Base-by-base conservation (phyloP, 1,284 basidiomycete species). In the Microbotryum scabiosae region DNA sequence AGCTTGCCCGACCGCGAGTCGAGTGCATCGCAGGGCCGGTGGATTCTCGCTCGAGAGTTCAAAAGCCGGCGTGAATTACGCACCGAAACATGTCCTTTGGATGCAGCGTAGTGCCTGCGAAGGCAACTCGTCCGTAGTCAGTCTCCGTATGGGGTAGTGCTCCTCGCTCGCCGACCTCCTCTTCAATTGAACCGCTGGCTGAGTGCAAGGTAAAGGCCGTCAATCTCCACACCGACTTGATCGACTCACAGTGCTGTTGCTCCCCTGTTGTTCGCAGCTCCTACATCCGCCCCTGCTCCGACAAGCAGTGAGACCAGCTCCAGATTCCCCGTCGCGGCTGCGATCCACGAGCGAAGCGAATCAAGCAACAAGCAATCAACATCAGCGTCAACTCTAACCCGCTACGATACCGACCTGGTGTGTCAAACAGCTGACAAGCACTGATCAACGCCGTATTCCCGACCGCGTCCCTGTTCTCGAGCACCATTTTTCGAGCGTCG, bases 401-500 rank as follows among this genome's bases (percentile, higher is more conserved):
- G 25, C 3, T 25, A 45, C 23, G 8, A 25, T 54, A n/a, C 52
- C 32, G 10, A 47, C 20, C 23, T 8, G 41, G n/a, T 46, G 5
- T 6, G 1, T 10, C 36, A 26, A 12, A 20, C 26, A 18, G 47
- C 78, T 65, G 74, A 89, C 91, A 84, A 61, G 92, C 88, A 67
- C 90, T 86, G 73, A 94, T 89, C 30, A 97, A 78, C 16, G 91
- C 80, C 23, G 90, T 88, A 88, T 90, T 94, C 30, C 89, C 86
- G 67, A 82, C 81, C 54, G 75, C 79, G 75, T 96, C 92, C 46
- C 77, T 75, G 20, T 63, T 64, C 63, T 71, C 70, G 43, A 71
- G 56, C 25, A 60, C 55, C 32, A 62, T 61, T 8, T 14, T 57
- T 23, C 63, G 28, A 5, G 51, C 32, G 8, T 45, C 21, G 43